Evolutionary conservation across 164 flowering plant species (phyloP), one percentile per base, ranked within the genome.

Genomic region (Cinnamomum micranthum): DNA sequence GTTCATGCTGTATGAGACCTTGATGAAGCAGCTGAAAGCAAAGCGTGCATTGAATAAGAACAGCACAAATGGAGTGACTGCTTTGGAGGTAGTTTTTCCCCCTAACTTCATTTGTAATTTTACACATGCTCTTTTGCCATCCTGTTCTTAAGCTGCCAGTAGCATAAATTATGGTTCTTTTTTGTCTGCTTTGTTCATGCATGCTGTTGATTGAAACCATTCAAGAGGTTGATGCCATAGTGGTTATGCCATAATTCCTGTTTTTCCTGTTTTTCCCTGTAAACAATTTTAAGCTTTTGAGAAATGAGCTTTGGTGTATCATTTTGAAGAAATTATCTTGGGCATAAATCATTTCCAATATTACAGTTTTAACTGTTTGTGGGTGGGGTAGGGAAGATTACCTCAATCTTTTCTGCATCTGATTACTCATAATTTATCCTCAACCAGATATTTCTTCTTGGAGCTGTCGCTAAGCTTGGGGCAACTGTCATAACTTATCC

Each of bases 401-500:
- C 47, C 47, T 41, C 47, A 41, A 41, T 41, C 47, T 41, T 55
- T 55, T 55, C n/a, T 20, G n/a, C 60, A 20, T 14, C n/a, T 4
- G n/a, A 15, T 17, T 55, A 15, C 60, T 55, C 65, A 68, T 47
- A 22, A 51, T 60, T 12, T 71, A 9, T 73, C 10, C 50, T 24
- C 77, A 77, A 59, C 51, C 75, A 93, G 98, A 80, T 92, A 77
- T 93, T 93, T 86, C 85, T 95, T 80, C 92, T 95, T 79, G 98
- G 97, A 77, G 99, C 99, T 81, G 68, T 92, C 77, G 98, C 99
- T 62, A 95, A 95, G 85, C 96, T 95, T 81, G 99, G 98, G 77
- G 99, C 99, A 35, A 95, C 99, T 66, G 86, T 93, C 17, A 88
- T 89, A 50, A 95, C 99, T 31, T 95, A 95, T 89, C 99, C 99